Evolutionary conservation across 129 eudicot species (phyloP).

Genomic region (carrot (Daucus carota)): DNA sequence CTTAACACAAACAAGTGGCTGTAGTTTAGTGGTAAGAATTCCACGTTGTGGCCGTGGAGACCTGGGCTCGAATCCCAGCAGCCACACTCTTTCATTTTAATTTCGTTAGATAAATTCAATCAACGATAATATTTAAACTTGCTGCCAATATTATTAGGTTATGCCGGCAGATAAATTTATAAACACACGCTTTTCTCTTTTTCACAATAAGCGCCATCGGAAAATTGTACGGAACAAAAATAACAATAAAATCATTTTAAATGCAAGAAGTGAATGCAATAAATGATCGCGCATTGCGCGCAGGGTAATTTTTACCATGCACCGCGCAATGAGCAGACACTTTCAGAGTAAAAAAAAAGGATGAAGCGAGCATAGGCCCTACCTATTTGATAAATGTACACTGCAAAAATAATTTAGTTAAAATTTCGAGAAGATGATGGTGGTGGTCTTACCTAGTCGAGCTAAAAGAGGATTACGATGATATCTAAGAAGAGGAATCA

Average conservation of each 20-base stretch:
- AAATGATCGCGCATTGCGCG: background rate
- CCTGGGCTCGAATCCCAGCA: slow-evolving; percentile 99
- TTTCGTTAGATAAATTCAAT: too few species aligned
- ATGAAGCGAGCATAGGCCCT: background rate
- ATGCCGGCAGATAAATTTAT: background rate
- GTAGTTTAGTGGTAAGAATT: slow-evolving; percentile 15
- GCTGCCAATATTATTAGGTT: background rate
- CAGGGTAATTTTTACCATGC: background rate
- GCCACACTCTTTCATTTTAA: slow-evolving; percentile 65
- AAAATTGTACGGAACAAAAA: background rate
- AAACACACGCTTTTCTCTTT: background rate
- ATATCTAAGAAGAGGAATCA: background rate
- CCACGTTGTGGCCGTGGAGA: slow-evolving; percentile 65
- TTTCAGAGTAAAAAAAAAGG: background rate
- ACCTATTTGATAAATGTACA: too few species aligned
- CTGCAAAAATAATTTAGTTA: too few species aligned
- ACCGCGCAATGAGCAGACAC: background rate
- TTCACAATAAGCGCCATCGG: background rate
- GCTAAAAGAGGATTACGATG: background rate
- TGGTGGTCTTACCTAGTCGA: background rate
- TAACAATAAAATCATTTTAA: background rate
- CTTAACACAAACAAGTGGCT: background rate
- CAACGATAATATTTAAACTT: too few species aligned
- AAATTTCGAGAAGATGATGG: background rate
- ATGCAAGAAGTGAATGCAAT: background rate